Evolutionary conservation across 345 rosid species (phyloP), one percentile per base, ranked within the genome.

Genomic region (Cardamine chenopodiifolia): DNA sequence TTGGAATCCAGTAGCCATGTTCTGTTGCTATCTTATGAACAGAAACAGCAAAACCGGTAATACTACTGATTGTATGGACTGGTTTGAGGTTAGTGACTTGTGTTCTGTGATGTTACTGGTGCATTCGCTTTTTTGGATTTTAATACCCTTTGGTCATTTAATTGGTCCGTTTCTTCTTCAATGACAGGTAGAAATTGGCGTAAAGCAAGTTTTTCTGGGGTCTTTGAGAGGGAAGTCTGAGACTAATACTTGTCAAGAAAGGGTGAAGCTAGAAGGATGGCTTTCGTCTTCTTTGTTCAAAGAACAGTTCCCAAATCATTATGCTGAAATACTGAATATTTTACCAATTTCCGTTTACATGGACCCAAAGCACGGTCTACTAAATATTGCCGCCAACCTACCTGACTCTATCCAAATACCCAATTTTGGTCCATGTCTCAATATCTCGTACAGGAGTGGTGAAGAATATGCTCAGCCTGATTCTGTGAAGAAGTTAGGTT

Each of bases 1-100:
- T 69, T 95, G 98, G 99, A 96, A 90, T 81, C 97, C 98, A 18
- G 35, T 95, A 42, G 81, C 82, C 76, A 80, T 95, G 96, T 92
- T 92, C 82, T 92, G 90, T 80, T 75, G 87, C 64, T 88, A 90
- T 86, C 96, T 95, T 63, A 85, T 79, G 78, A 85, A 79, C 67
- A 83, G 70, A 74, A 69, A 79, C 72, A 66, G 81, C 72, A 86
- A 71, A 76, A 52, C 58, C 34, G 42, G 61, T 5, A 72, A 73
- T 73, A 78, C 77, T 59, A 68, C 68, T 5, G 70, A 79, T 70
- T 74, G 77, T 78, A 80, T 83, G 67, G 98, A 95, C 77, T 89
- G 97, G 96, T 95, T 90, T 54, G 96, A 95, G 97, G 99, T 95
- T 80, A 67, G 96, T 76, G 52, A 13, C 68, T 57, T 70, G 25